phyloP scores from a whole-genome alignment of 2,329 filamentous ascomycete genomes.

The Tolypocladium guangdongense region DNA sequence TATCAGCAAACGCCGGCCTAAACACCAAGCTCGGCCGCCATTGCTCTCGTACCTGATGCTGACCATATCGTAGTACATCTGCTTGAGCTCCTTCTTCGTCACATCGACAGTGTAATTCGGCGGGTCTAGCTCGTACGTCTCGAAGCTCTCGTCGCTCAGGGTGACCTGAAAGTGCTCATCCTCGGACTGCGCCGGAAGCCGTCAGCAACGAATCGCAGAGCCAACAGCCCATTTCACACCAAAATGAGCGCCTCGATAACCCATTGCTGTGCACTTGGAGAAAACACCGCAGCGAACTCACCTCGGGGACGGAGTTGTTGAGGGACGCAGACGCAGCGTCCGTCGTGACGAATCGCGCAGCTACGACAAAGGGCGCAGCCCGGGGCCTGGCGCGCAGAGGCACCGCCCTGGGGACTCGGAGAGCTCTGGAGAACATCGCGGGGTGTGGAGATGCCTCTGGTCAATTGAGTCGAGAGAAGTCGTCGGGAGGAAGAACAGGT shows the following conservation, averaged over 20 bases:
- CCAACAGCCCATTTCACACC: neutral
- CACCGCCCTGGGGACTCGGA: conserved; percentile 49
- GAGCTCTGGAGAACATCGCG: conserved; percentile 61
- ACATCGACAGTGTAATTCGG: conserved; percentile 85
- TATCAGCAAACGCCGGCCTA: conserved; percentile 14
- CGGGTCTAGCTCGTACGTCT: conserved; percentile 97
- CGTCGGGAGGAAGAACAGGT: conserved; percentile 16
- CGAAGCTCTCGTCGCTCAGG: conserved; percentile 96
- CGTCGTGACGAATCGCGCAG: conserved; percentile 76
- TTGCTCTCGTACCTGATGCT: conserved; percentile 60
- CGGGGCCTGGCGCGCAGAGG: conserved; percentile 42
- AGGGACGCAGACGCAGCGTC: conserved; percentile 87
- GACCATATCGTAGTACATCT: conserved; percentile 99
- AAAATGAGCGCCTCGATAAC: neutral
- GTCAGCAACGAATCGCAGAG: conserved; percentile 7
- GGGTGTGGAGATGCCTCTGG: conserved; percentile 19
- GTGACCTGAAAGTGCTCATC: conserved; percentile 86
- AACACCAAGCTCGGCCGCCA: neutral
- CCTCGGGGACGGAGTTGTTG: conserved; percentile 56
- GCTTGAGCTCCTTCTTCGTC: conserved; percentile 95
- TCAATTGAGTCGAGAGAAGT: conserved; percentile 14
- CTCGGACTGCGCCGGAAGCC: conserved; percentile 54
- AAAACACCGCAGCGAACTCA: conserved; percentile 17
- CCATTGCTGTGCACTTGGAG: neutral
- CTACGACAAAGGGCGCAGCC: conserved; percentile 29